Base-by-base conservation (phyloP, 345 rosid genomes). In the Arabidopsis thaliana region DNA sequence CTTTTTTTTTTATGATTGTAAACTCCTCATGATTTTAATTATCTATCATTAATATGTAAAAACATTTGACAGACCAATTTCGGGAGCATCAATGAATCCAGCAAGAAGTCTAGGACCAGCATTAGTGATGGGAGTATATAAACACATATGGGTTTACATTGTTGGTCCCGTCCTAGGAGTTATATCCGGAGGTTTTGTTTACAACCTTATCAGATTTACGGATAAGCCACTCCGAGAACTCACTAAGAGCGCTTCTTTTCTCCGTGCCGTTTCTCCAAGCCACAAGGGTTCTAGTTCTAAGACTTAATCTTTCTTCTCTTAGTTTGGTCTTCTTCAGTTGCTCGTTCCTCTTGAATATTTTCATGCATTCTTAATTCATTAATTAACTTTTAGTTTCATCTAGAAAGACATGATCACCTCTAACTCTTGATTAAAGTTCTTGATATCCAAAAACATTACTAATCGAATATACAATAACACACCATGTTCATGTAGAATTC, bases 71-170 rank as follows among this genome's bases (percentile, higher is more conserved):
- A 59, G 64, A 37, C 64, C 64, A 20, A 23, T 59, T 5, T 59
- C 64, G 0, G 96, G 97, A 61, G 97, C 86, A n/a, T 89, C 93
- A 1, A 89, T 92, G 97, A 92, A 89, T 77, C 97, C 96, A 4
- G 96, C 97, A 1, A 87, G 97, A 80, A 89, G 91, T 64, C 5
- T 89, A 12, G 96, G 97, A 16, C 97, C 96, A 25, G 96, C 93
- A 2, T 32, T 90, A 5, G 85, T 83, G 25, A 83, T 76, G 86
- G 82, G 78, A 42, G 45, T 50, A 5, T 88, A 79, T 60, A 78
- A 75, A 50, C 88, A 87, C 56, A 37, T 92, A 14, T 90, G 97
- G 94, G 67, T 92, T 34, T 90, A 88, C 53, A 77, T 92, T 1
- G 34, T 79, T 0, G 91, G 91, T 16, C 97, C 96, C 0, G 2